Base-by-base conservation (phyloP, 306 rosid species). In the Medicago arabica region DNA sequence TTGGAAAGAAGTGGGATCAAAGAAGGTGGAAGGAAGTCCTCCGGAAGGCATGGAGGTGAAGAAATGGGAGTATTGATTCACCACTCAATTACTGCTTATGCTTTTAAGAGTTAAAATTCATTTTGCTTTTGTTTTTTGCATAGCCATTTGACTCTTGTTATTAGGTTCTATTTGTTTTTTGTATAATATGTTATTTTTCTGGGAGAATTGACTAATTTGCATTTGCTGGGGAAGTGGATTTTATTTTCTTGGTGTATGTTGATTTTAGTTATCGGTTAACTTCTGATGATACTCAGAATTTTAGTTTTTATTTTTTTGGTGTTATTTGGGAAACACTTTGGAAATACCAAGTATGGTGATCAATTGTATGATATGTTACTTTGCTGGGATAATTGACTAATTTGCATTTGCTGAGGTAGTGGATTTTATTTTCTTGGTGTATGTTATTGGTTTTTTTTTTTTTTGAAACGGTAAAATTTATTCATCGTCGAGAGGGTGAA, bases 1-100 rank as follows among this genome's bases (percentile, higher is more conserved):
- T 76, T 96, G 99, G 99, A 96, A 92, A 74, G 99, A 96, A 83
- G 98, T 96, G 71, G 98, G 99, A 40, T 64, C 83, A 62, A 96
- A 96, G 91, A 90, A 89, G 86, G 94, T 96, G 11, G 97, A 90
- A 80, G 96, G 98, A 63, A 96, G 98, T 71, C 94, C 99, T 62
- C 99, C 99, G 6, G 97, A 96, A 58, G 98, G 98, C 8, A 87
- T 96, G 98, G 97, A 96, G 82, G 14, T 96, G 91, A 96, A 88
- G 91, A 96, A 92, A 81, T 96, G 98, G 98, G 91, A 92, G 79
- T 81, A 78, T 69, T 92, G 77, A 83, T 61, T 62, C 41, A 17
- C 8, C 57, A 6, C 74, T 41, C 31, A 60, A 71, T 9, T 18
- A 18, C 31, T 19, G 31, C n/a, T 18, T 31, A 4, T 63, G 65